phyloP scores from a whole-genome alignment of 371 early-diverging fungal species.

The Rhizopus delemar region DNA sequence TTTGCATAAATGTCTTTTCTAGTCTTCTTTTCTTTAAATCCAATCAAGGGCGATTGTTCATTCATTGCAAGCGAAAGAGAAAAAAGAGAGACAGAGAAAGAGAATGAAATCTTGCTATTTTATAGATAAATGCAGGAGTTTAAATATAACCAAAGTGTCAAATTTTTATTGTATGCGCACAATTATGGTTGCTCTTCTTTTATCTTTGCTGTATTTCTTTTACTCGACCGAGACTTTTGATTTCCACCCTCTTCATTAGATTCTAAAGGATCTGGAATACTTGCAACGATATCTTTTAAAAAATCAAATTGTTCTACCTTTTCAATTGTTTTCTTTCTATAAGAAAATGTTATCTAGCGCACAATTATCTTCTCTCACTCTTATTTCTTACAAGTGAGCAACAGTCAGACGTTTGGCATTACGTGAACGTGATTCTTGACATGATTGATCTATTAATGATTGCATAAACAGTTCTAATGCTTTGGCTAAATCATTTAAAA shows the following conservation, averaged over 20 bases:
- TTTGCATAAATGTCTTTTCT: constrained; percentile 2
- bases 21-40: not conserved
- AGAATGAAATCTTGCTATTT: too few species aligned
- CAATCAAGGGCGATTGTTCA: not conserved
- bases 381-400: constrained; percentile 74
- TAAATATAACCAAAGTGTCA: too few species aligned
- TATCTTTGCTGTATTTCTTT: not conserved
- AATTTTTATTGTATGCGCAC: not conserved
- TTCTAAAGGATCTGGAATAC: constrained; percentile 79
- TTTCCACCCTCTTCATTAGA: constrained; percentile 10
- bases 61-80: not conserved
- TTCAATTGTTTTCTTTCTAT: constrained; percentile 84
- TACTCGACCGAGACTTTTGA: constrained; percentile 1
- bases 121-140: too few species aligned
- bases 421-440: constrained; percentile 77
- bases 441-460: constrained; percentile 83
- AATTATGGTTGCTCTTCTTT: not conserved
- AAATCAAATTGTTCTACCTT: constrained; percentile 91
- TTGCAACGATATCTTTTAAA: constrained; percentile 84
- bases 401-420: constrained; percentile 83
- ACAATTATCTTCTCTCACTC: not conserved
- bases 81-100: not conserved
- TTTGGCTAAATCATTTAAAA: constrained; percentile 61
- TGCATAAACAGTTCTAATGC: constrained; percentile 95
- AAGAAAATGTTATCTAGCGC: not conserved